These are phyloP conservation scores for Hippophae tibetana DNA, from an alignment of 306 rosid species.

Conservation along the genomic window DNA sequence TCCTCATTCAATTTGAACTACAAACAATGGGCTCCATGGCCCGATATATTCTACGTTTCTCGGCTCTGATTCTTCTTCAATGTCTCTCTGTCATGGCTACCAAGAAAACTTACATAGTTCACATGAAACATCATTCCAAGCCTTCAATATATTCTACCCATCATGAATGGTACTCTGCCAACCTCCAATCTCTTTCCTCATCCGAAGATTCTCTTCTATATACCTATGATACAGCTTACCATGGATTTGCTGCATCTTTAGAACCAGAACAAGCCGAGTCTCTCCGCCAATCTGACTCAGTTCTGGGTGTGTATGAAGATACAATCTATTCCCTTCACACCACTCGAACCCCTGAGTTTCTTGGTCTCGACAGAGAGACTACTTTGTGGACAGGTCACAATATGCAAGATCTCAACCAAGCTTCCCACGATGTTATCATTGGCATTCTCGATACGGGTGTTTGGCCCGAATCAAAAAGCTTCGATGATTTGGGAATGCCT, in stretches of 20 bases:
- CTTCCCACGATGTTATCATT: conserved; percentile 56
- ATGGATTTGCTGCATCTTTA: conserved; percentile 71
- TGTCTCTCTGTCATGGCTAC: conserved; percentile 10
- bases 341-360: conserved; percentile 74
- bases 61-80: conserved; percentile 13
- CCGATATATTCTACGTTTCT: conserved; percentile 4
- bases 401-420: conserved; percentile 42
- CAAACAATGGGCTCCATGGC: conserved; percentile 30
- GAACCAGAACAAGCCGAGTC: conserved; percentile 30
- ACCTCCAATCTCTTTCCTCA: conserved; percentile 39
- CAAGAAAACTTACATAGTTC: conserved; percentile 67
- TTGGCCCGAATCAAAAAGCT: conserved; percentile 86
- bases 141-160: conserved; percentile 49
- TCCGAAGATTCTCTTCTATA: conserved; percentile 45
- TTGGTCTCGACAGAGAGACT: conserved; percentile 42
- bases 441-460: conserved; percentile 83
- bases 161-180: conserved; percentile 72
- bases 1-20: neutral
- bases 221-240: conserved; percentile 53
- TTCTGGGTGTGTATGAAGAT: conserved; percentile 66
- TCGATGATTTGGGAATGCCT: conserved; percentile 59
- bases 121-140: conserved; percentile 40
- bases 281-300: conserved; percentile 49
- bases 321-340: conserved; percentile 65
- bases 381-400: conserved; percentile 56